phyloP scores from a whole-genome alignment of 768 basidiomycete genomes.

The Rhodotorula kratochvilovae region DNA sequence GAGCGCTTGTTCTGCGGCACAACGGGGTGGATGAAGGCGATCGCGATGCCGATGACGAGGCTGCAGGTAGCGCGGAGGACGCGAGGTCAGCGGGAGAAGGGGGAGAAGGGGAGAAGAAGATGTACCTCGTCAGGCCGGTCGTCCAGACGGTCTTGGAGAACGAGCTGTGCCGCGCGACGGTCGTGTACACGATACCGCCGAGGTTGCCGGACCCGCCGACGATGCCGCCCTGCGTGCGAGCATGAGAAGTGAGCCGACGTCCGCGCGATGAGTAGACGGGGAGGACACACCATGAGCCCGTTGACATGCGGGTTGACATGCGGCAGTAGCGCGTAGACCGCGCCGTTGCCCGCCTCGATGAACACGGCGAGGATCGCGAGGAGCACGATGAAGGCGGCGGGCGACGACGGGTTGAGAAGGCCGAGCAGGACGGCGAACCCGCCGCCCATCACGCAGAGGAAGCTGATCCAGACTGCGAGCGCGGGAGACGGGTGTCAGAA shows the following conservation, averaged over 20 bases:
- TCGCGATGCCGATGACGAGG: not conserved
- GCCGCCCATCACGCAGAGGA: slow-evolving; percentile 33
- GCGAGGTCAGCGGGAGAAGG: not conserved
- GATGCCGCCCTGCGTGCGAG: slow-evolving; percentile 42
- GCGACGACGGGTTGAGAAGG: slow-evolving; percentile 27
- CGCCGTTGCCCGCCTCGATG: slow-evolving; percentile 55
- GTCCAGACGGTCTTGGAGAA: slow-evolving; percentile 21
- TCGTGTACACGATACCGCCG: slow-evolving; percentile 54
- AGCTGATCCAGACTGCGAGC: slow-evolving; percentile 20
- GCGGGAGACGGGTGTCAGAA: not conserved
- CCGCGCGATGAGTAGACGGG: not conserved
- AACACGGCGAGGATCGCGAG: slow-evolving; percentile 50
- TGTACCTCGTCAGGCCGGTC: slow-evolving; percentile 10
- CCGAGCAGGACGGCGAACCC: slow-evolving; percentile 7
- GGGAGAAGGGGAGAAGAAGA: not conserved
- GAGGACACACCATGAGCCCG: slow-evolving; percentile 46
- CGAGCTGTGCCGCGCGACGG: slow-evolving; percentile 52
- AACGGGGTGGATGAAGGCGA: not conserved
- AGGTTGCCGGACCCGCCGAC: slow-evolving; percentile 52
- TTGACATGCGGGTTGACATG: slow-evolving; percentile 54
- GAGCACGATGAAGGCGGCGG: slow-evolving; percentile 49
- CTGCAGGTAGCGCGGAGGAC: not conserved
- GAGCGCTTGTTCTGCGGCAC: slow-evolving; percentile 4
- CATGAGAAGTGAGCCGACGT: not conserved
- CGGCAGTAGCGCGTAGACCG: slow-evolving; percentile 54